Evolutionary conservation across 2,329 filamentous ascomycete genomes (phyloP).

Genomic region (Oidium heveae): DNA sequence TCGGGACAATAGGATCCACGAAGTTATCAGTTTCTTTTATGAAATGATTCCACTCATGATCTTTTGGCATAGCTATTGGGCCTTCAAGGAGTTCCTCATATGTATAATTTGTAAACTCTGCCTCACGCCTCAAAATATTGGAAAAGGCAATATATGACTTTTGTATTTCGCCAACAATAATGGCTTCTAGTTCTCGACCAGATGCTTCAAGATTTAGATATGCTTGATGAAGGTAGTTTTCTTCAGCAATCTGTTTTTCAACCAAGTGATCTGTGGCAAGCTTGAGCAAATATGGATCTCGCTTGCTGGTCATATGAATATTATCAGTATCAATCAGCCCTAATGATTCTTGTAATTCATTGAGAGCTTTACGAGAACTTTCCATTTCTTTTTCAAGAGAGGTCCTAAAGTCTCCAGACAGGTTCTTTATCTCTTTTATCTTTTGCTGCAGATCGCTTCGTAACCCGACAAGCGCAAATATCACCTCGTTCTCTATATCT

Average conservation of each 20-base stretch:
- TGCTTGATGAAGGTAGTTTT: constrained; percentile 88
- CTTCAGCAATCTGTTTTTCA: constrained; percentile 81
- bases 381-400: constrained; percentile 91
- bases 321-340: constrained; percentile 59
- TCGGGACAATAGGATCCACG: constrained; percentile 57
- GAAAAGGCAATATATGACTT: constrained; percentile 92
- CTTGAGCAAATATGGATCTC: constrained; percentile 74
- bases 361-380: constrained; percentile 51
- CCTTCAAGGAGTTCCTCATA: constrained; percentile 63
- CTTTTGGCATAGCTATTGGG: constrained; percentile 79
- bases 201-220: constrained; percentile 88
- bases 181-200: constrained; percentile 81
- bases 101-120: constrained; percentile 52
- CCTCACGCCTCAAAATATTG: constrained; percentile 73
- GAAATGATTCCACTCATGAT: constrained; percentile 67
- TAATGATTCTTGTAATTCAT: constrained; percentile 56
- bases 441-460: constrained; percentile 80
- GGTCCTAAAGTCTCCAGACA: constrained; percentile 92
- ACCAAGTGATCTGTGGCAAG: constrained; percentile 72
- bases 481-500: constrained; percentile 79
- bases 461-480: constrained; percentile 62
- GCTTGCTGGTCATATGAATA: constrained; percentile 51
- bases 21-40: constrained; percentile 63
- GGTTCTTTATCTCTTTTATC: constrained; percentile 90
- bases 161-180: constrained; percentile 91